Conservation (phyloP, 2,329 filamentous ascomycete genomes). For the Neonectria neomacrospora region DNA sequence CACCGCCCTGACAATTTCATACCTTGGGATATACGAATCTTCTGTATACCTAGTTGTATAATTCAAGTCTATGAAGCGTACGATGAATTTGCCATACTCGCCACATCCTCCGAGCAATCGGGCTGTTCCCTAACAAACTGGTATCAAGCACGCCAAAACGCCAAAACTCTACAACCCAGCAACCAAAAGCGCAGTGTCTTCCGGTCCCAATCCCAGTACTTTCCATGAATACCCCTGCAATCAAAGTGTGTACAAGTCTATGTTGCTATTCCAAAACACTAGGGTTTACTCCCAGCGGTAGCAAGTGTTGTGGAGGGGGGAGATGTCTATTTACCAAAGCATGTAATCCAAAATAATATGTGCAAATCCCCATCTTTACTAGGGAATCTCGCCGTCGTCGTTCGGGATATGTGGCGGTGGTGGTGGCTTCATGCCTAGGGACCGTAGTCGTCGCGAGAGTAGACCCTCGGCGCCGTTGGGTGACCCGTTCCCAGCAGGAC, state of each 20-base stretch:
- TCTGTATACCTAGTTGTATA: neutral
- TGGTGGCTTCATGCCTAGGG: conserved; percentile 62
- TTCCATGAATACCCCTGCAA: conserved; percentile 3
- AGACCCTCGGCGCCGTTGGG: conserved; percentile 68
- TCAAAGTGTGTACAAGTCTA: conserved; percentile 12
- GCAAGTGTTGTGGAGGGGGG: neutral
- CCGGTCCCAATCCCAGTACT: neutral
- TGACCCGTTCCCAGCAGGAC: conserved; percentile 49
- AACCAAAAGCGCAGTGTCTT: neutral
- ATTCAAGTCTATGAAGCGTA: conserved; percentile 9
- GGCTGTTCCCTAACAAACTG: conserved; percentile 5
- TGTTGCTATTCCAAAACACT: neutral
- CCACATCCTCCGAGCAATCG: no score
- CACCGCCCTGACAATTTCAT: neutral
- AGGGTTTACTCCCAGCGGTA: neutral
- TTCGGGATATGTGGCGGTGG: conserved; percentile 20
- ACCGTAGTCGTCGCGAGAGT: conserved; percentile 74
- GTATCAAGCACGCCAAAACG: conserved; percentile 26
- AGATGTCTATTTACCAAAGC: conserved; percentile 16
- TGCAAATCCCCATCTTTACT: conserved; percentile 9
- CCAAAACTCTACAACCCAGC: conserved; percentile 2
- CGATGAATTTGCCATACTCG: neutral
- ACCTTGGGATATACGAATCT: no score
- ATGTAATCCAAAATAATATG: conserved; percentile 6
- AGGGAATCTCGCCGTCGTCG: conserved; percentile 12